These are phyloP conservation scores for Candida sphagnicola DNA, from an alignment of 805 yeast genomes.

Conservation along the genomic window DNA sequence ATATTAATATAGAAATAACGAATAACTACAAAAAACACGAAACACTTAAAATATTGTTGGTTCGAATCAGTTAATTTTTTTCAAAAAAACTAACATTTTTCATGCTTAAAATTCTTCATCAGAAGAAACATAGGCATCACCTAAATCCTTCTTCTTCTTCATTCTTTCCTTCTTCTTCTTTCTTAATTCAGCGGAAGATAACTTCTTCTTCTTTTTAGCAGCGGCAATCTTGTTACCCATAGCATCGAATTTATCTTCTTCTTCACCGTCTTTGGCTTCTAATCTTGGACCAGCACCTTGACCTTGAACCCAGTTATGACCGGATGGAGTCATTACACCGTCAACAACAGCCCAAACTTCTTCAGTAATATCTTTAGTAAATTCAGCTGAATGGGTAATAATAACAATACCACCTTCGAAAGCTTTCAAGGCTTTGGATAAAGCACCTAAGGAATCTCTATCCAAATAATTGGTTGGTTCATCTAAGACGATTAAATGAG, in stretches of 20 bases:
- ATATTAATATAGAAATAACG: conserved; percentile 3
- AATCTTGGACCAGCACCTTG: conserved; percentile 99
- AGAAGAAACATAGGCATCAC: conserved; percentile 95
- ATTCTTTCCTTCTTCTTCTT: conserved; percentile 99
- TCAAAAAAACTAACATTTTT: conserved; percentile 5
- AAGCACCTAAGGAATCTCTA: conserved; percentile 99
- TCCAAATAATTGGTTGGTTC: conserved; percentile 99
- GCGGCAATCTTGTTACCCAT: conserved; percentile 99
- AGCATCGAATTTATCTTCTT: conserved; percentile 98
- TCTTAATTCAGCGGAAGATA: conserved; percentile 98
- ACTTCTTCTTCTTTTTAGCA: conserved; percentile 94
- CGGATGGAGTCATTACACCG: conserved; percentile 99
- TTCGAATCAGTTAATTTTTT: conserved; percentile 46
- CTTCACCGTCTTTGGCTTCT: conserved; percentile 94
- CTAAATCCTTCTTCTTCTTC: conserved; percentile 99
- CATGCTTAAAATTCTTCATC: conserved; percentile 67
- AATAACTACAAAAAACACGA: conserved; percentile 3
- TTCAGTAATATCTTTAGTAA: conserved; percentile 98
- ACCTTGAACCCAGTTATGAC: conserved; percentile 99
- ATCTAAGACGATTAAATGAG: conserved; percentile 98
- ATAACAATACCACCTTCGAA: conserved; percentile 99
- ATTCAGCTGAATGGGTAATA: conserved; percentile 99
- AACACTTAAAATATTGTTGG: conserved; percentile 2
- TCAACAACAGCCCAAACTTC: conserved; percentile 99
- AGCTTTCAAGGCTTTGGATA: conserved; percentile 96